phyloP scores from a whole-genome alignment of 208 protist species.

The Wallacemonas sp. region DNA sequence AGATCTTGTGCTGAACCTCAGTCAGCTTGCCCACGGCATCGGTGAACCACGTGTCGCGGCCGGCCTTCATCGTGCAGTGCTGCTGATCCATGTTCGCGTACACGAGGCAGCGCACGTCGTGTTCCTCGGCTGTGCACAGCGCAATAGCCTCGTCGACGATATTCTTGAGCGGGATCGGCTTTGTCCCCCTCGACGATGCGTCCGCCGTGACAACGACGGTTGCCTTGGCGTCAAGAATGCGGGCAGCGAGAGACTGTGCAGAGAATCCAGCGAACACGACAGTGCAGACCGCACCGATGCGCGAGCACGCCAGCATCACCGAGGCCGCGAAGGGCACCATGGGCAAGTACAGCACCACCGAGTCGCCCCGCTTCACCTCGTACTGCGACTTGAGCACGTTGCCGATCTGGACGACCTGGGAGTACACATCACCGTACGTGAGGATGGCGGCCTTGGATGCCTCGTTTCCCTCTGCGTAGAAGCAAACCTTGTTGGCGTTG shows the following conservation, averaged over 20 bases:
- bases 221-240: slow-evolving; percentile 60
- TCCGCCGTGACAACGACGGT: slow-evolving; percentile 85
- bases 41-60: slow-evolving; percentile 72
- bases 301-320: slow-evolving; percentile 97
- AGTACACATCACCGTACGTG: slow-evolving; percentile 89
- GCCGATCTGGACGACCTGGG: slow-evolving; percentile 79
- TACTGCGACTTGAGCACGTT: slow-evolving; percentile 87
- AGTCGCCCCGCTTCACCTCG: slow-evolving; percentile 67
- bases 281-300: slow-evolving; percentile 91
- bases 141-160: slow-evolving; percentile 82
- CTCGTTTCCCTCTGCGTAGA: slow-evolving; percentile 90
- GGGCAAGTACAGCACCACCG: slow-evolving; percentile 96
- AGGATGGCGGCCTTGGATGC: slow-evolving; percentile 30
- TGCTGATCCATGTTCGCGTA: slow-evolving; percentile 48
- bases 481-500: slow-evolving; percentile 72
- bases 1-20: slow-evolving; percentile 28
- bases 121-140: slow-evolving; percentile 22
- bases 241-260: slow-evolving; percentile 47
- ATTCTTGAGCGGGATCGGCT: slow-evolving; percentile 88
- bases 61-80: slow-evolving; percentile 52
- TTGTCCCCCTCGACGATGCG: slow-evolving; percentile 75
- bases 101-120: slow-evolving; percentile 42
- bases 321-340: slow-evolving; percentile 92
- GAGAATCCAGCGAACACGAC: slow-evolving; percentile 90
- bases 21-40: slow-evolving; percentile 96